Conservation (phyloP, 306 rosid species). For the Biancaea sappan region DNA sequence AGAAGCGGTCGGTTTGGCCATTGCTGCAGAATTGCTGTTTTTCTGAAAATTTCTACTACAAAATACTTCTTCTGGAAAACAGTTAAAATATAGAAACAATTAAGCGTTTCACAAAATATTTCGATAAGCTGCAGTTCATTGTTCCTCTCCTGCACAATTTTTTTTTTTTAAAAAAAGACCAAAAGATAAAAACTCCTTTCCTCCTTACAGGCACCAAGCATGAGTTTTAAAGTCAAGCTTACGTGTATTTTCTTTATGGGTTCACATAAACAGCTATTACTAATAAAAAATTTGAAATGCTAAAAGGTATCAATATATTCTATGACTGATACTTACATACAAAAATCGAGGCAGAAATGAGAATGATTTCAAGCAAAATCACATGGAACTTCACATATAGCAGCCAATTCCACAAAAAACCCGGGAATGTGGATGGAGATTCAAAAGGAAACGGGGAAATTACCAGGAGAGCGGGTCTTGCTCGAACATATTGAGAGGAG, state of each 20-base stretch:
- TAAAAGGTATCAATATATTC: too few relatives aligned
- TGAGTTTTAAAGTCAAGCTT: background rate
- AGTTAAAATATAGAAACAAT: too few relatives aligned
- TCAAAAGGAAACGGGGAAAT: background rate
- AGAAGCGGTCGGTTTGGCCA: background rate
- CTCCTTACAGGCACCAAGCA: background rate
- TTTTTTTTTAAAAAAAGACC: too few relatives aligned
- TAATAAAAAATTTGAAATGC: background rate
- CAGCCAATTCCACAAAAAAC: background rate
- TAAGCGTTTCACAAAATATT: background rate
- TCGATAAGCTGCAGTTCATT: background rate
- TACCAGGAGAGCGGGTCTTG: constrained; percentile 84
- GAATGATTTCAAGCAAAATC: background rate
- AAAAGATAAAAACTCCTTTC: too few relatives aligned
- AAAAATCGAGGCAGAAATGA: background rate
- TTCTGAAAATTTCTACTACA: too few relatives aligned
- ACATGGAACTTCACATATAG: background rate
- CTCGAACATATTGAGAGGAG: constrained; percentile 84
- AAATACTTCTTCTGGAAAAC: too few relatives aligned
- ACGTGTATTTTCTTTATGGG: background rate
- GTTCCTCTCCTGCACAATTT: too few relatives aligned
- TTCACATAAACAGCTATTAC: background rate
- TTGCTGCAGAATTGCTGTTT: background rate
- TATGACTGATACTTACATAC: too few relatives aligned
- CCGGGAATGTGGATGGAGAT: background rate